These are phyloP conservation scores for Trichoderma erinaceum DNA, from an alignment of 495 filamentous ascomycete genomes.

Conservation along the genomic window DNA sequence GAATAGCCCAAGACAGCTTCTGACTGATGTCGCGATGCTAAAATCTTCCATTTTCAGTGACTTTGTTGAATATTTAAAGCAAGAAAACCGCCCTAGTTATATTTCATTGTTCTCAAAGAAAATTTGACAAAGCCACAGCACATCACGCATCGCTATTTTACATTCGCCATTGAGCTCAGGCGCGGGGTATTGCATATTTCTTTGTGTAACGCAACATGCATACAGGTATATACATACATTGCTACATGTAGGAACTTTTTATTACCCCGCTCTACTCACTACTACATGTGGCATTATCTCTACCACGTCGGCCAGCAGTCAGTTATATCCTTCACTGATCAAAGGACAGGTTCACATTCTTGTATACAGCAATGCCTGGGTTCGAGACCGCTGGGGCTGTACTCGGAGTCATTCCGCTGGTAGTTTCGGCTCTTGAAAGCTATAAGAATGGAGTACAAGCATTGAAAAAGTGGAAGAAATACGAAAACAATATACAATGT, in stretches of 20 bases:
- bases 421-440: neutral
- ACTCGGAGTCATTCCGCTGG: neutral
- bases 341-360: neutral
- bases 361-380: neutral
- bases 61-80: neutral
- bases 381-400: neutral
- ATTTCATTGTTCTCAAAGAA: too few species aligned
- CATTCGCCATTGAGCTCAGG: neutral
- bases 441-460: neutral
- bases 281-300: neutral
- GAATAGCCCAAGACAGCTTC: neutral
- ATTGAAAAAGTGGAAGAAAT: neutral
- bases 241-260: neutral
- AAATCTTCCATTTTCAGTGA: neutral
- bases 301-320: neutral
- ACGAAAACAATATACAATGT: constrained; percentile 1
- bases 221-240: neutral
- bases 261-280: neutral
- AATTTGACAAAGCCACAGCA: too few species aligned
- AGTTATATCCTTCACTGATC: neutral
- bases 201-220: neutral
- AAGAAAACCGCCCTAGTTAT: neutral
- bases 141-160: neutral
- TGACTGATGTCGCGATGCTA: neutral
- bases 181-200: neutral